Base-by-base conservation (phyloP, 495 filamentous ascomycete species). In the Podospora fimiseda region DNA sequence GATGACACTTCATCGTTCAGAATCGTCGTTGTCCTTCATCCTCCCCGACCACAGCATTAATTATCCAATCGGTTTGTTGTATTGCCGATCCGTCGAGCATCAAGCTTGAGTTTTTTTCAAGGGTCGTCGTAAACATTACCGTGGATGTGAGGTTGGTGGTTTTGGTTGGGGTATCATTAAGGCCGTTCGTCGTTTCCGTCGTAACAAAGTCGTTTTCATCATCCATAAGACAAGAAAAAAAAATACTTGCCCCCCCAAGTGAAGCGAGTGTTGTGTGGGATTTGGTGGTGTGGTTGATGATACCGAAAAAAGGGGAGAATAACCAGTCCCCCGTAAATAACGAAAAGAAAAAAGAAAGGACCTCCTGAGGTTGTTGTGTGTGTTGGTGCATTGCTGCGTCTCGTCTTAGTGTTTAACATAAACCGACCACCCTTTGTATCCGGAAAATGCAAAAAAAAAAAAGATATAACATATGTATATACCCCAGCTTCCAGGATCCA, bases 351-450 rank as follows among this genome's bases (percentile, higher is more conserved):
- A 40, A 53, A 55, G 47, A 45, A 53, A 41, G 44, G 45, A 61
- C 59, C 54, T 57, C 66, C 66, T 74, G 23, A 11, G 16, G 71
- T 65, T 66, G 71, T 66, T 64, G 62, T 71, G 15, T 62, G 63
- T 55, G 64, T 52, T 63, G 65, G 65, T 75, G 74, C 74, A 76
- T 76, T 73, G 74, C 74, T 76, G 74, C 74, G 63, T 74, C 57
- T 74, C 68, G 62, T 74, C 65, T 68, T 71, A 63, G 33, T 38
- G 27, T 37, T 50, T 66, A 14, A 36, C 19, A 61, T 59, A 58
- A n/a, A 73, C 71, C 51, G 65, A 57, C 55, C 22, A 63, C 60
- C 62, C 51, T 63, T 63, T 65, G 56, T 66, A 61, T 20, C 44
- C 67, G 67, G 69, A 67, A 76, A 75, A 76, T 76, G 74, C 74